Percentiles rank a stretch among this genome's conserved stretches.
phyloP scores from a whole-genome alignment of 306 rosid genomes.

The Carpinus viminea region DNA sequence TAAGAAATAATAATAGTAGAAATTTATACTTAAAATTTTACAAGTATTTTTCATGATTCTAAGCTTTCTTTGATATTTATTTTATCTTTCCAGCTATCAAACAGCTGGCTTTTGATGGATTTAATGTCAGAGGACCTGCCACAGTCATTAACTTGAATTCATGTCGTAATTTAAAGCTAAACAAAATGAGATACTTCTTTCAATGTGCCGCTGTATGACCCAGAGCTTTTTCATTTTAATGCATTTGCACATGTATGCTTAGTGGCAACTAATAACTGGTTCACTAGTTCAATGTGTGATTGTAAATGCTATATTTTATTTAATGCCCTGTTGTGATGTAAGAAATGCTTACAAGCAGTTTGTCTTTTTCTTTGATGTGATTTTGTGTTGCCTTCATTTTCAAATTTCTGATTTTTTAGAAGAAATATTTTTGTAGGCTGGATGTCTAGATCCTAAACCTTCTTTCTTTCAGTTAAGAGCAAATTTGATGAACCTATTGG shows the following conservation, averaged over 20 bases:
- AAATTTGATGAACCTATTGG: conserved; percentile 8
- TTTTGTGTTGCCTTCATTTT: background rate
- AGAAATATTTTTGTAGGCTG: background rate
- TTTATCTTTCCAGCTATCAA: background rate
- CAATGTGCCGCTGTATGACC: background rate
- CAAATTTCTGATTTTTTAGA: background rate
- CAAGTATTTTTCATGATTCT: too few relatives aligned
- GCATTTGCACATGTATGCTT: background rate
- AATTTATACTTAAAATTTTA: too few relatives aligned
- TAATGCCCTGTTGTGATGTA: background rate
- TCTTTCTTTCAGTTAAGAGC: background rate
- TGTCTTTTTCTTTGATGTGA: background rate
- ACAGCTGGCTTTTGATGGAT: background rate
- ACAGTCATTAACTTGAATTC: too few relatives aligned
- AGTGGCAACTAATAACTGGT: background rate
- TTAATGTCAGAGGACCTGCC: background rate
- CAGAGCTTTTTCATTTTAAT: background rate
- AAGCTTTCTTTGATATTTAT: background rate
- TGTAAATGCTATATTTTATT: background rate
- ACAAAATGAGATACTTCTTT: too few relatives aligned
- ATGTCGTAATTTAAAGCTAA: too few relatives aligned
- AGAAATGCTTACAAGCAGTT: conserved; percentile 10
- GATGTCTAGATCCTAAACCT: background rate
- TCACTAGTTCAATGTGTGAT: background rate
- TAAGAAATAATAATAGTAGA: background rate